phyloP scores from a whole-genome alignment of 345 rosid species.

The Excoecaria agallocha region DNA sequence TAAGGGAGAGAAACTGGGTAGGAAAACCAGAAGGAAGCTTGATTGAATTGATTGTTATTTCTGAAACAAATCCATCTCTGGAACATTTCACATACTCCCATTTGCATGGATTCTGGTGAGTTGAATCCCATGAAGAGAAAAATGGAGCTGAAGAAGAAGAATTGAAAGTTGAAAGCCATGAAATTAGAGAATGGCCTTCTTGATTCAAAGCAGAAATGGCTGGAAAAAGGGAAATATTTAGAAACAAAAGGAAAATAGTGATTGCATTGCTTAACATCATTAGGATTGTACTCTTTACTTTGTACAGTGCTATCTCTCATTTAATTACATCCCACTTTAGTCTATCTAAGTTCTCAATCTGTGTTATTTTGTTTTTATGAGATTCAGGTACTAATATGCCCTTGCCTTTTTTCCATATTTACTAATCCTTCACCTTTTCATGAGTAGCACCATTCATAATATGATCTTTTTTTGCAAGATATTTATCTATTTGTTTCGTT shows the following conservation, averaged over 20 bases:
- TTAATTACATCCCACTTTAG: conserved; percentile 18
- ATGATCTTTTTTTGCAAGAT: neutral
- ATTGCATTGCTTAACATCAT: conserved; percentile 54
- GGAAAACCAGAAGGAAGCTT: conserved; percentile 50
- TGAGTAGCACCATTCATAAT: neutral
- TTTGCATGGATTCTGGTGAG: conserved; percentile 54
- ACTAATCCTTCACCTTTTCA: conserved; percentile 11
- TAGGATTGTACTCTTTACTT: conserved; percentile 23
- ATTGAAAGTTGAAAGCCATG: conserved; percentile 66
- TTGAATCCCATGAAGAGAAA: conserved; percentile 65
- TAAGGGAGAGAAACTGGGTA: conserved; percentile 40
- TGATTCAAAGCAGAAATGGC: conserved; percentile 51
- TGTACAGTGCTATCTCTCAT: conserved; percentile 37
- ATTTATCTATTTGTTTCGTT: neutral
- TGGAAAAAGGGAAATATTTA: conserved; percentile 42
- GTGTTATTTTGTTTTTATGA: conserved; percentile 24
- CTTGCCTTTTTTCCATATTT: conserved; percentile 18
- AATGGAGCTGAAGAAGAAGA: conserved; percentile 45
- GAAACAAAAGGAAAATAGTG: conserved; percentile 42
- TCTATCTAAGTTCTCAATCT: conserved; percentile 7
- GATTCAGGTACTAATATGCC: conserved; percentile 21
- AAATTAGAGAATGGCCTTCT: conserved; percentile 64
- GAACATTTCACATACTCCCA: conserved; percentile 63
- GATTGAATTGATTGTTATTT: conserved; percentile 39
- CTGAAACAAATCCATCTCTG: conserved; percentile 38